Conservation (phyloP, 139 green algal genomes). For the Chlorella ohadii region DNA sequence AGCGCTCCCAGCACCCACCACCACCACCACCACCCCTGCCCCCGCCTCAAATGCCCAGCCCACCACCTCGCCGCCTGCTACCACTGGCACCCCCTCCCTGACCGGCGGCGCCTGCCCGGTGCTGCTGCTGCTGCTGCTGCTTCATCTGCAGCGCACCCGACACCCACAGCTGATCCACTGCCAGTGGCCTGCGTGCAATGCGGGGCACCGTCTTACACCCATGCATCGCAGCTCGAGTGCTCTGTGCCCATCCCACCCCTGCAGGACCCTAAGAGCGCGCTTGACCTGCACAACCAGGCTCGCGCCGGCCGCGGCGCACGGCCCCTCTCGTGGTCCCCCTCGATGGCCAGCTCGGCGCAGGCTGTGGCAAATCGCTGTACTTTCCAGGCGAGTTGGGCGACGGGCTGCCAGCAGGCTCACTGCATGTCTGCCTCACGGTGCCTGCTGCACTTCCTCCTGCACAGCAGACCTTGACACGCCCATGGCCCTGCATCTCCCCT, state of each 20-base stretch:
- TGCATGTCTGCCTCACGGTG: neutral
- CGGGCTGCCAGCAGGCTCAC: neutral
- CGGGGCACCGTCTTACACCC: too few relatives aligned
- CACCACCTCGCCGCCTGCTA: neutral
- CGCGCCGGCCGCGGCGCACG: neutral
- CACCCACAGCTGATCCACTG: too few relatives aligned
- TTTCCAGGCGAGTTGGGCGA: neutral
- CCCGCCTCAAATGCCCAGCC: neutral
- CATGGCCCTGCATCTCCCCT: too few relatives aligned
- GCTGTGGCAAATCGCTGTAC: neutral
- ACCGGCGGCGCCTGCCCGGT: neutral
- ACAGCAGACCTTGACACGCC: too few relatives aligned
- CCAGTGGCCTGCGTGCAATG: too few relatives aligned
- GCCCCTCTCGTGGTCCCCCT: neutral
- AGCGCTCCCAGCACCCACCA: neutral
- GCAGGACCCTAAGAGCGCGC: neutral
- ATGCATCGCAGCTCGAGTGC: too few relatives aligned
- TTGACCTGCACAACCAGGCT: neutral
- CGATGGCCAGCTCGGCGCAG: neutral
- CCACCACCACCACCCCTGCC: neutral
- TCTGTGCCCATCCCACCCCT: neutral
- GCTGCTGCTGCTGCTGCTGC: neutral
- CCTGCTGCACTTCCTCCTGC: neutral
- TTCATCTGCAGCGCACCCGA: neutral
- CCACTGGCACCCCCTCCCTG: neutral